phyloP scores from a whole-genome alignment of 2,329 filamentous ascomycete genomes.

The Rhinocladiella similis region DNA sequence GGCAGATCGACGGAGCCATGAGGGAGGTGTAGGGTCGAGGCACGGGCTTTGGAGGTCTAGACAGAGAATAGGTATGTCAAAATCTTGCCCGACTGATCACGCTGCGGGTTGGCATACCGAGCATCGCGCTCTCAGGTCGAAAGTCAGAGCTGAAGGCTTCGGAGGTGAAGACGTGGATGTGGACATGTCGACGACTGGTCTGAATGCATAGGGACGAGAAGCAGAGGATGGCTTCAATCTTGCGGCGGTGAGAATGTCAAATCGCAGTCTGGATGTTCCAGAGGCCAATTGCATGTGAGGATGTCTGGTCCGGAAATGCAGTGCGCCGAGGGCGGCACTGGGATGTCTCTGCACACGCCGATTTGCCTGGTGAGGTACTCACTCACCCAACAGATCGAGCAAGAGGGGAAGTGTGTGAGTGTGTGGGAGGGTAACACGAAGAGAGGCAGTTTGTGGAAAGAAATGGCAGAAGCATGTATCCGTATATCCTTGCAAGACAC shows the following conservation, averaged over 20 bases:
- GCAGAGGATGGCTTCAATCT: not conserved
- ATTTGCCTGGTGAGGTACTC: not conserved
- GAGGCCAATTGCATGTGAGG: conserved; percentile 20
- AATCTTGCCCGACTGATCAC: not conserved
- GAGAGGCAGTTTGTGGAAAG: conserved; percentile 1
- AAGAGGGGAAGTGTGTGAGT: too few relatives aligned
- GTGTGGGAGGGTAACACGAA: not conserved
- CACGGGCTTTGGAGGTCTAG: conserved; percentile 90
- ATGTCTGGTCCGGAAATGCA: conserved; percentile 14
- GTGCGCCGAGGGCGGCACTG: conserved; percentile 14
- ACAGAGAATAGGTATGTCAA: not conserved
- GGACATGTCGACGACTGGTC: conserved; percentile 23
- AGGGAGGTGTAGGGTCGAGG: conserved; percentile 81
- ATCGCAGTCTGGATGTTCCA: conserved; percentile 14
- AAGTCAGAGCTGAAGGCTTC: conserved; percentile 64
- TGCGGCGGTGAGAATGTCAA: conserved; percentile 26
- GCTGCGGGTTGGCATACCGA: conserved; percentile 60
- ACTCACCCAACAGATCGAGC: not conserved
- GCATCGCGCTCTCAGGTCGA: conserved; percentile 75
- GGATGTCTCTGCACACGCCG: conserved; percentile 15
- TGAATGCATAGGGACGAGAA: conserved; percentile 21
- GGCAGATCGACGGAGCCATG: conserved; percentile 90
- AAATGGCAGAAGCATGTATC: not conserved
- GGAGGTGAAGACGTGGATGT: conserved; percentile 6
- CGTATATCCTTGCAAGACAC: not conserved